phyloP scores from a whole-genome alignment of 208 protist species.

The Leishmania arabica region DNA sequence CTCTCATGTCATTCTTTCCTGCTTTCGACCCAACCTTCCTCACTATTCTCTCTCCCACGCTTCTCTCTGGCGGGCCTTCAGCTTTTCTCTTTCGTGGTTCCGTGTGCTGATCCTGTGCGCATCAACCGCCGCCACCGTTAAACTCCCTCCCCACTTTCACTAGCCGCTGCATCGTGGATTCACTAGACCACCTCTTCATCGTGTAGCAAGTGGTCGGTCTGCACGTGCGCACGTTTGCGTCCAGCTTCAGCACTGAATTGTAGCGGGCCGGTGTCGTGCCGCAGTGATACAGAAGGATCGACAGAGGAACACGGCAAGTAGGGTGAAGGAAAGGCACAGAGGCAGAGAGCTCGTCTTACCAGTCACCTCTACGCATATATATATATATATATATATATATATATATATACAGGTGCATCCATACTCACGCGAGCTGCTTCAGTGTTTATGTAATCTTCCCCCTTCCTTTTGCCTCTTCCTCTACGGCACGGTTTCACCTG shows the following conservation, averaged over 20 bases:
- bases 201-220: neutral
- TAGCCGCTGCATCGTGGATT: neutral
- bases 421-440: neutral
- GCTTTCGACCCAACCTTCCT: neutral
- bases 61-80: neutral
- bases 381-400: neutral
- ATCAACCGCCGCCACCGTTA: neutral
- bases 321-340: neutral
- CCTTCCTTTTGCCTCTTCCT: neutral
- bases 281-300: neutral
- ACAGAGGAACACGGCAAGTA: neutral
- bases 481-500: neutral
- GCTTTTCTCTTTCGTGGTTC: neutral
- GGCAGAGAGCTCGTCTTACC: neutral
- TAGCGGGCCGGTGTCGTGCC: neutral
- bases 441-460: constrained; percentile 14
- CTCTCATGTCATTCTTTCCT: neutral
- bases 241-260: neutral
- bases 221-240: neutral
- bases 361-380: neutral
- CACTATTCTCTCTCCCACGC: neutral
- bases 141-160: neutral
- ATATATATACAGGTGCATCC: neutral
- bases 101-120: neutral
- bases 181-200: neutral